Base-by-base conservation (phyloP, 2,329 filamentous ascomycete species). In the Ascosphaera apis region DNA sequence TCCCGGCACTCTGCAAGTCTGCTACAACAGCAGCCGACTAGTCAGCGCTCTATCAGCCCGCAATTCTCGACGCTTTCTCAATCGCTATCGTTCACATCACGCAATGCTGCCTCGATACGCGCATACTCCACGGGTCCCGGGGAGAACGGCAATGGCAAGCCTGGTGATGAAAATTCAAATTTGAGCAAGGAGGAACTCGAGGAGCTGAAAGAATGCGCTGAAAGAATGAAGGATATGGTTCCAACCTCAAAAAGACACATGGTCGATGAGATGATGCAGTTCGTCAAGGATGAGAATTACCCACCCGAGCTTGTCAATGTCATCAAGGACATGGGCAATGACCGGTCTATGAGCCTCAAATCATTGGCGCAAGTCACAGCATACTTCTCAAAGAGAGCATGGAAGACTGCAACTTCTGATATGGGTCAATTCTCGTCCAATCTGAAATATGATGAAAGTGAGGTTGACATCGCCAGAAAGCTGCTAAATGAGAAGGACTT, bases 241-340 rank as follows among this genome's bases (percentile, higher is more conserved):
- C 75, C 76, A 5, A 60, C 64, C 37, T 62, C 63, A n/a, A 72
- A 80, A 53, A 61, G 62, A 28, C 55, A 68, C 35, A 57, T 65
- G 15, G 53, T 83, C 39, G 63, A 71, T 39, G 62, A 67, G 34
- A 62, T 72, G 6, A 55, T 78, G n/a, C 57, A 66, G 41, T 59
- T 65, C 18, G 64, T 86, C 41, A 70, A 73, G 55, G 62, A 64
- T 40, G 63, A 72, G 31, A 82, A 82, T 7, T 68, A 82, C 12
- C 79, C 81, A 1, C 47, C 57, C 15, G 79, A 82, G 48, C 56
- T 82, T 13, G 65, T 67, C 37, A 65, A 75, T 43, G 64, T 76
- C 36, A 66, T 75, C 53, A 62, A 70, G 35, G 63, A 63, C 43
- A 56, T 60, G 47, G 63, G 60, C 17, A 41, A 44, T 21, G 59